phyloP scores from a whole-genome alignment of 73 alveolate genomes.

The Paramecium sexaurelia region DNA sequence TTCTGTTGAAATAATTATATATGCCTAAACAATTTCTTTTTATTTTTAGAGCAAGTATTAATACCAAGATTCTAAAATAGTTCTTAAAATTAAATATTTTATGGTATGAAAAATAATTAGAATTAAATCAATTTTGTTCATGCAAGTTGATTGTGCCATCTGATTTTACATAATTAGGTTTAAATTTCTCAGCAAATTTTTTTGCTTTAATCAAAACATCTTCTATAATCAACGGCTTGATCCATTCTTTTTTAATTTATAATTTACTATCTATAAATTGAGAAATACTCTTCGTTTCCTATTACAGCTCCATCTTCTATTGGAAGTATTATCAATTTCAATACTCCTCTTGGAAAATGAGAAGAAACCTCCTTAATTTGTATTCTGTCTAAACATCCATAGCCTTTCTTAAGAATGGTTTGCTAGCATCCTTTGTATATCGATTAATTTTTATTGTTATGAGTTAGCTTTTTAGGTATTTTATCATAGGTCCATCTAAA shows the following conservation, averaged over 20 bases:
- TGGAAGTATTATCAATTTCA: not conserved
- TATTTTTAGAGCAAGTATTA: not conserved
- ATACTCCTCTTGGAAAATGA: conserved; percentile 47
- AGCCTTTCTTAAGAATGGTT: not conserved
- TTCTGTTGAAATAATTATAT: not conserved
- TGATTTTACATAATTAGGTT: conserved; percentile 22
- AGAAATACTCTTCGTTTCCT: conserved; percentile 13
- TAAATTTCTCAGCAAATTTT: conserved; percentile 1
- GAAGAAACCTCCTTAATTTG: conserved; percentile 52
- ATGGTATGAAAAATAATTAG: no score
- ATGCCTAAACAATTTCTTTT: no score
- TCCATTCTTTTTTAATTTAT: not conserved
- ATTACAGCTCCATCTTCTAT: not conserved
- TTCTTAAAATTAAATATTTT: no score
- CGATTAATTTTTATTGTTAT: not conserved
- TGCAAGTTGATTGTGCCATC: conserved; percentile 15
- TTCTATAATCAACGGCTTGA: not conserved
- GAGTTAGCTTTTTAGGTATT: conserved; percentile 43
- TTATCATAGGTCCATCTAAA: conserved; percentile 53
- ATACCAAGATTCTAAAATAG: not conserved
- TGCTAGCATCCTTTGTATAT: conserved; percentile 55
- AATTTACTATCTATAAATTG: not conserved
- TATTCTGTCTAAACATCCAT: not conserved
- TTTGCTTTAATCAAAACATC: conserved; percentile 38
- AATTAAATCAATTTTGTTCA: not conserved